Conservation (phyloP, 1,139 yeast genomes). For the Geotrichum siamense region DNA sequence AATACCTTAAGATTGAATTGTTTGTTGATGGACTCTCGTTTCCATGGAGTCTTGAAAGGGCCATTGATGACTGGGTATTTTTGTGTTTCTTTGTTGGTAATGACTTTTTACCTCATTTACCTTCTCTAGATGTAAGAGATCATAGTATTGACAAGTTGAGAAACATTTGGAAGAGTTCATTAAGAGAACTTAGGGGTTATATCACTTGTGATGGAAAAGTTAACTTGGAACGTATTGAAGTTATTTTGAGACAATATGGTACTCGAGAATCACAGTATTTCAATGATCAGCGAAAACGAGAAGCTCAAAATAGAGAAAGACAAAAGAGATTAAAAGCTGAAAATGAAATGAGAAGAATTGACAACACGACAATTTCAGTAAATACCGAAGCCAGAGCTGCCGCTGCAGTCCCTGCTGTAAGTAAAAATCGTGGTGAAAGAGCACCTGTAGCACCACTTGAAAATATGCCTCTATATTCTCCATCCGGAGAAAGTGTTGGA, state of each 20-base stretch:
- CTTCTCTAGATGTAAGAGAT: slow-evolving; percentile 90
- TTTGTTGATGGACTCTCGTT: slow-evolving; percentile 59
- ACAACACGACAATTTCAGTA: slow-evolving; percentile 13
- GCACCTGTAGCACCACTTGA: slow-evolving; percentile 68
- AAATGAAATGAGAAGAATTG: slow-evolving; percentile 21
- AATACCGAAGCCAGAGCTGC: slow-evolving; percentile 15
- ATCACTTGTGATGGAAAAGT: slow-evolving; percentile 86
- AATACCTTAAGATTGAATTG: slow-evolving; percentile 79
- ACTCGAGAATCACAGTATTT: slow-evolving; percentile 56
- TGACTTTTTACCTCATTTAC: slow-evolving; percentile 95
- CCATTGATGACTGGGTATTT: slow-evolving; percentile 98
- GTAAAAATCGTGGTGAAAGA: slow-evolving; percentile 46
- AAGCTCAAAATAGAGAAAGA: slow-evolving; percentile 56
- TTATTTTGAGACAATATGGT: slow-evolving; percentile 58
- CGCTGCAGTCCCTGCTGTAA: slow-evolving; percentile 19
- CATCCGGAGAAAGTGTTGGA: slow-evolving; percentile 60
- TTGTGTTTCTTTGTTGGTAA: slow-evolving; percentile 99
- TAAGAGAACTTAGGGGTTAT: slow-evolving; percentile 64
- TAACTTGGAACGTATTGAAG: slow-evolving; percentile 68
- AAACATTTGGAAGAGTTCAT: slow-evolving; percentile 69
- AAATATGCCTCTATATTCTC: slow-evolving; percentile 71
- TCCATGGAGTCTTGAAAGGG: slow-evolving; percentile 83
- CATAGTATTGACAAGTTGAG: slow-evolving; percentile 81
- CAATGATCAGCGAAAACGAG: slow-evolving; percentile 51
- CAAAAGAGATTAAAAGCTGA: slow-evolving; percentile 51